Percentiles rank a stretch among this genome's conserved stretches.
phyloP scores from a whole-genome alignment of 257 asterid genomes.

The Forsythia suspensa region DNA sequence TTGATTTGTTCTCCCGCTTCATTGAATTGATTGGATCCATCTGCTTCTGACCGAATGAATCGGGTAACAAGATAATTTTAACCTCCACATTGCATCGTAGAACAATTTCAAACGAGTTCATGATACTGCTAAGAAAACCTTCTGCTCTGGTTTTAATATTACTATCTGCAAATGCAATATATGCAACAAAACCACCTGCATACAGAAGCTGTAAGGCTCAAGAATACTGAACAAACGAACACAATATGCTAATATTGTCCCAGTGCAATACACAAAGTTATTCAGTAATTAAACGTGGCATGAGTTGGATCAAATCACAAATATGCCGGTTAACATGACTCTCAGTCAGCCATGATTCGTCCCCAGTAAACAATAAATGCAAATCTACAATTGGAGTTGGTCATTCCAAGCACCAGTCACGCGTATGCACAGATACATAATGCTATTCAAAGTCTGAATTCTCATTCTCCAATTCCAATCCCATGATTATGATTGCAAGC shows the following conservation, averaged over 20 bases:
- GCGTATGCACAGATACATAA: background rate
- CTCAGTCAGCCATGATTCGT: constrained; percentile 7
- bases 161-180: constrained; percentile 69
- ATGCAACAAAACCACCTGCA: constrained; percentile 84
- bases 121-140: constrained; percentile 93
- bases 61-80: constrained; percentile 57
- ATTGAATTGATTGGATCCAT: constrained; percentile 8
- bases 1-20: constrained; percentile 24
- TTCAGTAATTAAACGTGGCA: background rate
- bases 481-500: background rate
- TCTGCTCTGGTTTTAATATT: constrained; percentile 80
- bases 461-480: background rate
- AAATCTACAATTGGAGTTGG: background rate
- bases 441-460: background rate
- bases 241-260: background rate
- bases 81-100: constrained; percentile 79
- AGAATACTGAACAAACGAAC: background rate
- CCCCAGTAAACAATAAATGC: background rate
- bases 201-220: background rate
- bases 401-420: background rate
- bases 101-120: constrained; percentile 78
- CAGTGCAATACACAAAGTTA: background rate
- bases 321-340: background rate
- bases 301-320: background rate
- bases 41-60: constrained; percentile 38